These are phyloP conservation scores for Gaeumannomyces tritici DNA, from an alignment of 2,329 filamentous ascomycete genomes.

Conservation along the genomic window DNA sequence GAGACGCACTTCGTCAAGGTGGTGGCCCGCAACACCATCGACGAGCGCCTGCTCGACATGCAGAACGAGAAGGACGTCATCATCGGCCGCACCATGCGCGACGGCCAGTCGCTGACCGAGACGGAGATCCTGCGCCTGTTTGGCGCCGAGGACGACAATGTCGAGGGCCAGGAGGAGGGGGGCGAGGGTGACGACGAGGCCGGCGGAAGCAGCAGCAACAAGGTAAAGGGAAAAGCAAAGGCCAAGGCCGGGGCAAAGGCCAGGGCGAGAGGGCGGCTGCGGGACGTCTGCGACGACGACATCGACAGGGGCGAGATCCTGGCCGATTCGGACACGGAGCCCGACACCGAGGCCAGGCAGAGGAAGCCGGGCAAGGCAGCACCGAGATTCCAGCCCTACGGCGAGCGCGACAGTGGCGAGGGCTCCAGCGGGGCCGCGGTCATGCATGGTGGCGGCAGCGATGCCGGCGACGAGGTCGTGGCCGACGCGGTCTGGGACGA, in stretches of 20 bases:
- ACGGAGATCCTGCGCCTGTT: not conserved
- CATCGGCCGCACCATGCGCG: constrained; percentile 24
- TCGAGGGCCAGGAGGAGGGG: not conserved
- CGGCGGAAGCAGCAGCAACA: too few species aligned
- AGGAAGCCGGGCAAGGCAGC: not conserved
- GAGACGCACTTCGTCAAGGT: constrained; percentile 50
- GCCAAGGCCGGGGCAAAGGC: too few species aligned
- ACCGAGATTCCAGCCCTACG: too few species aligned
- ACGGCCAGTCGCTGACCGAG: constrained; percentile 8
- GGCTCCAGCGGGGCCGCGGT: not conserved
- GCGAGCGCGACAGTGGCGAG: not conserved
- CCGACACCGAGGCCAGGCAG: not conserved
- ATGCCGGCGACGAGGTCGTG: not conserved
- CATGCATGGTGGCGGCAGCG: not conserved
- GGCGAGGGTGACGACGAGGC: too few species aligned
- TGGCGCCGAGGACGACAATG: not conserved
- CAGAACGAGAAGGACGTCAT: constrained; percentile 45
- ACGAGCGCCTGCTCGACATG: constrained; percentile 43
- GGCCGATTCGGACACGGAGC: not conserved
- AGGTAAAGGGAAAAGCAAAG: not conserved
- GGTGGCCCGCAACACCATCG: constrained; percentile 44
- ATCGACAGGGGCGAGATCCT: not conserved
- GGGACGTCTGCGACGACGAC: not conserved
- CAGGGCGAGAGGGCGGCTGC: too few species aligned
- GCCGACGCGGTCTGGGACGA: not conserved